Evolutionary conservation across 2,329 filamentous ascomycete species (phyloP).

Genomic region (Diaporthe nobilis): DNA sequence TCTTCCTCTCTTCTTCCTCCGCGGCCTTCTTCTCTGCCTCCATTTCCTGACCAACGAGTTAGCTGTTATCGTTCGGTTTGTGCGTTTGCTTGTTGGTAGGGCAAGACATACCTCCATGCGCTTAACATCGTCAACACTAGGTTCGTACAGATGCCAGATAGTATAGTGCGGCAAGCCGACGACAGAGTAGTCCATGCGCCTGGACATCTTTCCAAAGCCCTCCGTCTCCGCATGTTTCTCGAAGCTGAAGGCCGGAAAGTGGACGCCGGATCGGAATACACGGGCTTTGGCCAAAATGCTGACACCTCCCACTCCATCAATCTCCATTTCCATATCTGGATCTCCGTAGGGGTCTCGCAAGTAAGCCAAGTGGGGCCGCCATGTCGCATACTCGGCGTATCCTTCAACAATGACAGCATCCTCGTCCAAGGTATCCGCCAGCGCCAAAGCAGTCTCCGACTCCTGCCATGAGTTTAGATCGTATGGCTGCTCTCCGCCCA

Average conservation of each 20-base stretch:
- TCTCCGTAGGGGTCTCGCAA: constrained; percentile 97
- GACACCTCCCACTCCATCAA: constrained; percentile 97
- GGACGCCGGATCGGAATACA: constrained; percentile 94
- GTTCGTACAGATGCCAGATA: constrained; percentile 99
- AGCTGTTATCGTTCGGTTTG: background rate
- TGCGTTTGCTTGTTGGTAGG: constrained; percentile 8
- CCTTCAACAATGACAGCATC: constrained; percentile 99
- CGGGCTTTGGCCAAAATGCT: constrained; percentile 97
- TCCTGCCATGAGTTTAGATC: constrained; percentile 99
- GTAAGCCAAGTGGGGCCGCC: constrained; percentile 97
- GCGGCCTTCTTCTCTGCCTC: constrained; percentile 85
- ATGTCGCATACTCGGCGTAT: constrained; percentile 98
- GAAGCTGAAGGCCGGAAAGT: constrained; percentile 98
- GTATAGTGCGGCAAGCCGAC: constrained; percentile 97
- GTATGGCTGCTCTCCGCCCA: constrained; percentile 97
- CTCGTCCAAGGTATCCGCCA: constrained; percentile 95
- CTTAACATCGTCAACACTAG: constrained; percentile 95
- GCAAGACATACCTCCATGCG: constrained; percentile 85
- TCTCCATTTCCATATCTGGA: constrained; percentile 99
- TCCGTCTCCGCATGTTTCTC: constrained; percentile 99
- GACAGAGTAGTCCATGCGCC: constrained; percentile 94
- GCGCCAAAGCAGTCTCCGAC: constrained; percentile 92
- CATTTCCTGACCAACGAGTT: constrained; percentile 78
- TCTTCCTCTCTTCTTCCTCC: constrained; percentile 84
- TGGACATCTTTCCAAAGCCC: constrained; percentile 99